Conservation (phyloP, 306 rosid species). For the Quercus gilva region DNA sequence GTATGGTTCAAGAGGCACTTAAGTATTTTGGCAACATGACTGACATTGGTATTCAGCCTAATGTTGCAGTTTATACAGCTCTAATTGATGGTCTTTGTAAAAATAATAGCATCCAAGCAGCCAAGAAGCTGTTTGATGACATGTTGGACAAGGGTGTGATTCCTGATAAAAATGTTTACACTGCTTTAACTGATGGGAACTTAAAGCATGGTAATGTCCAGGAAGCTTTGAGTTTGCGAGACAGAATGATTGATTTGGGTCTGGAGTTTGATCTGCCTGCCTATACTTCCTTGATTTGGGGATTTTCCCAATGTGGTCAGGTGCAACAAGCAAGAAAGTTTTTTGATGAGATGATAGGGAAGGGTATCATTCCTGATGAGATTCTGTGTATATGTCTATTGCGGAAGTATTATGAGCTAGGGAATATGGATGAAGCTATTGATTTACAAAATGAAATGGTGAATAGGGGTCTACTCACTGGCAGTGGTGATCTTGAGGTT, state of each 20-base stretch:
- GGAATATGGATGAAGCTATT: constrained; percentile 62
- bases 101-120: constrained; percentile 55
- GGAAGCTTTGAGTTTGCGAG: constrained; percentile 61
- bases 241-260: constrained; percentile 72
- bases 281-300: constrained; percentile 85
- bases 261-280: constrained; percentile 69
- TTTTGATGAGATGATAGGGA: constrained; percentile 75
- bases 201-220: constrained; percentile 76
- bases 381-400: constrained; percentile 62
- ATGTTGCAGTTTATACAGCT: constrained; percentile 74
- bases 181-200: constrained; percentile 80
- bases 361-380: constrained; percentile 72
- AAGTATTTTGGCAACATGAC: constrained; percentile 58
- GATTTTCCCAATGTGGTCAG: constrained; percentile 62
- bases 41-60: constrained; percentile 63
- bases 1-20: constrained; percentile 64
- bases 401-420: constrained; percentile 61
- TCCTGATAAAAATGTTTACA: constrained; percentile 78
- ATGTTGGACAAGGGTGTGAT: constrained; percentile 71
- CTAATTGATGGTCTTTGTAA: constrained; percentile 87
- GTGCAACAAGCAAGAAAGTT: constrained; percentile 62
- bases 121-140: constrained; percentile 68
- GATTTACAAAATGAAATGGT: constrained; percentile 63
- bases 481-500: constrained; percentile 19
- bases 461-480: constrained; percentile 52